Percentiles rank a stretch among this genome's conserved stretches.
Evolutionary conservation across 768 basidiomycete genomes (phyloP).

Genomic region (Clavaria fumosa): DNA sequence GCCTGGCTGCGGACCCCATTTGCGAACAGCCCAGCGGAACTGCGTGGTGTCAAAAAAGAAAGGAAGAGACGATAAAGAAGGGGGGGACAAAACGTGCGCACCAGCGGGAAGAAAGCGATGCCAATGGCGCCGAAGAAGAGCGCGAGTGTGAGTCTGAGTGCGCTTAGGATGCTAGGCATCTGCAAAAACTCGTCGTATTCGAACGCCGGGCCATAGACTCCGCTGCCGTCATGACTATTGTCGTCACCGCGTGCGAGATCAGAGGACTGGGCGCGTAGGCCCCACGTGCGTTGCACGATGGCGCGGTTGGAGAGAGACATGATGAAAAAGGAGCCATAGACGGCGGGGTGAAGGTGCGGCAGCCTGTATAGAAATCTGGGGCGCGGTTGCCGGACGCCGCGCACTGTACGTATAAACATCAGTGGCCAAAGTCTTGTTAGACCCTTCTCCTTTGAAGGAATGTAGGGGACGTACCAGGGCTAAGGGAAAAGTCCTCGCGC

Average conservation of each 20-base stretch:
- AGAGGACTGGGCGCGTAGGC: conserved; percentile 25
- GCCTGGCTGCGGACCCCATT: conserved; percentile 35
- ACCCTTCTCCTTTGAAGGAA: too few relatives aligned
- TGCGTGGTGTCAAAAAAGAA: too few relatives aligned
- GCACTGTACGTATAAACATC: background rate
- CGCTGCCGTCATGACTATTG: conserved; percentile 7
- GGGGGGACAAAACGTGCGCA: conserved; percentile 14
- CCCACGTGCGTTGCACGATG: conserved; percentile 32
- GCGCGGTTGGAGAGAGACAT: conserved; percentile 28
- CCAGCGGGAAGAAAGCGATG: conserved; percentile 21
- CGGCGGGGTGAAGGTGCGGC: conserved; percentile 19
- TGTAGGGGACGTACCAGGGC: conserved; percentile 22
- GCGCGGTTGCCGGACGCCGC: conserved; percentile 6
- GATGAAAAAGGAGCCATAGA: conserved; percentile 23
- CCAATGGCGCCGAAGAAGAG: conserved; percentile 16
- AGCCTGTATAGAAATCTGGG: conserved; percentile 24
- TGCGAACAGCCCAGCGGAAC: conserved; percentile 43
- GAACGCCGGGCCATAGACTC: conserved; percentile 55
- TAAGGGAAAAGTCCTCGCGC: conserved; percentile 21
- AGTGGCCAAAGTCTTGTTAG: background rate
- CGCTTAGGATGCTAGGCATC: conserved; percentile 24
- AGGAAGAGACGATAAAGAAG: too few relatives aligned
- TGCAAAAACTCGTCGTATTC: conserved; percentile 58
- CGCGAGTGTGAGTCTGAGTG: conserved; percentile 22
- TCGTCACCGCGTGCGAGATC: background rate